A percentile compares a stretch with the other conserved stretches of the same genome.
phyloP scores from a whole-genome alignment of 2,329 filamentous ascomycete genomes.

The Pseudogymnoascus sp. region DNA sequence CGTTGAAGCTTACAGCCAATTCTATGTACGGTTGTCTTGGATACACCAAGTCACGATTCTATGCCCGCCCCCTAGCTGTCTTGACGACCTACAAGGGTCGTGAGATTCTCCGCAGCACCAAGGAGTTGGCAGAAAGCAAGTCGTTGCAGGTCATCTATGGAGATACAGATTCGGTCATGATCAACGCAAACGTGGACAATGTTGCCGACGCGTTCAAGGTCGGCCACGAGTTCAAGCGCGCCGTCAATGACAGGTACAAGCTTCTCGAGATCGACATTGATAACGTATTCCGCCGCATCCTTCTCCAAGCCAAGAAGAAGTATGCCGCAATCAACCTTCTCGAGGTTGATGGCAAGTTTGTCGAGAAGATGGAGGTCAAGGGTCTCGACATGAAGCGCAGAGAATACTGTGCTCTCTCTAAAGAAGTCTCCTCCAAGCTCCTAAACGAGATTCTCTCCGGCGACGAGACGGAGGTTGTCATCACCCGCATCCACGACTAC shows the following conservation, averaged over 20 bases:
- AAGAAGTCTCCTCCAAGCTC: conserved; percentile 84
- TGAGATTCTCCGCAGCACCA: conserved; percentile 93
- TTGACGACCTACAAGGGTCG: conserved; percentile 95
- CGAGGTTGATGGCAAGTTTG: conserved; percentile 78
- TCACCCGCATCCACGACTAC: conserved; percentile 89
- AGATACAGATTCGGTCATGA: conserved; percentile 99
- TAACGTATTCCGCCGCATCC: conserved; percentile 86
- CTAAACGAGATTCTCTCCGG: conserved; percentile 93
- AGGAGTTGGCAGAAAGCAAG: conserved; percentile 86
- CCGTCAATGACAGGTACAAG: conserved; percentile 88
- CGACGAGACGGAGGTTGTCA: conserved; percentile 79
- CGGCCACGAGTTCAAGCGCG: conserved; percentile 87
- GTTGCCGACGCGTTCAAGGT: conserved; percentile 85
- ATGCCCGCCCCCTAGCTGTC: conserved; percentile 87
- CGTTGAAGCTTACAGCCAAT: conserved; percentile 94
- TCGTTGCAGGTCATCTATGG: conserved; percentile 95
- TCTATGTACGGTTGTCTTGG: conserved; percentile 99
- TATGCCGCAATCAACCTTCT: conserved; percentile 95
- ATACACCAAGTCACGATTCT: conserved; percentile 95
- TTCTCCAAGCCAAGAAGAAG: conserved; percentile 98
- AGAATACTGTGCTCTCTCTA: conserved; percentile 92
- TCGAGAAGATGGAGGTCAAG: conserved; percentile 96
- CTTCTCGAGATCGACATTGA: conserved; percentile 97
- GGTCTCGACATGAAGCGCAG: conserved; percentile 96
- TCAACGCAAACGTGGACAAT: conserved; percentile 95